These are phyloP conservation scores for Phytophthora meadii DNA, from an alignment of 352 stramenopile species.

Conservation along the genomic window DNA sequence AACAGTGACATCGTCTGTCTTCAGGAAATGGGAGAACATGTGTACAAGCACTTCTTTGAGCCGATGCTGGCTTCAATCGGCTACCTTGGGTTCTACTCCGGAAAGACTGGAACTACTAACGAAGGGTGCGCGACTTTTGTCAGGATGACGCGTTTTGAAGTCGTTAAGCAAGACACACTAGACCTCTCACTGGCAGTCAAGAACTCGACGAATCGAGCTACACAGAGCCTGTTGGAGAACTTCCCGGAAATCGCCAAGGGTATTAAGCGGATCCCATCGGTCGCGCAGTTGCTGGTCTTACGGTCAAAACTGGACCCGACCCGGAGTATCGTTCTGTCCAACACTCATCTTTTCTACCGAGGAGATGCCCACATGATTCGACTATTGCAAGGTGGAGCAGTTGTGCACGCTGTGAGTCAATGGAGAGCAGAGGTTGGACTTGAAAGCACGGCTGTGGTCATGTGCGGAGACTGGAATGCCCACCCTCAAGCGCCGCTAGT, in stretches of 20 bases:
- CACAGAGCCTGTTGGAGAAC: slow-evolving; percentile 48
- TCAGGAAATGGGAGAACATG: slow-evolving; percentile 74
- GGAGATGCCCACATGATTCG: slow-evolving; percentile 76
- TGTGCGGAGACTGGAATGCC: slow-evolving; percentile 77
- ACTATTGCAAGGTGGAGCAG: slow-evolving; percentile 57
- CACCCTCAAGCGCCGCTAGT: slow-evolving; percentile 54
- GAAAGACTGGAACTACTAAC: slow-evolving; percentile 71
- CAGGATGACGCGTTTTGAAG: slow-evolving; percentile 46
- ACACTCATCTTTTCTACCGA: slow-evolving; percentile 82
- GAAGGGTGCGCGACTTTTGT: slow-evolving; percentile 77
- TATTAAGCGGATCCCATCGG: slow-evolving; percentile 61
- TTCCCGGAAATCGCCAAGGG: slow-evolving; percentile 66
- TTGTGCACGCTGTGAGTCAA: slow-evolving; percentile 49
- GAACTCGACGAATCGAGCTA: slow-evolving; percentile 37
- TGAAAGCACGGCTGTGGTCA: slow-evolving; percentile 49
- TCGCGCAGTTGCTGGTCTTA: slow-evolving; percentile 68
- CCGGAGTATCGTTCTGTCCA: slow-evolving; percentile 55
- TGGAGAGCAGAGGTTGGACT: slow-evolving; percentile 24
- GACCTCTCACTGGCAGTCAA: slow-evolving; percentile 49
- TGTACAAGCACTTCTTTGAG: slow-evolving; percentile 64
- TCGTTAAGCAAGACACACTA: slow-evolving; percentile 55
- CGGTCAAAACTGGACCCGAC: slow-evolving; percentile 31
- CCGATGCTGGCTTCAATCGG: slow-evolving; percentile 60
- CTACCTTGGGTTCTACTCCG: slow-evolving; percentile 63
- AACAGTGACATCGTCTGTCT: slow-evolving; percentile 72